Base-by-base conservation (phyloP, 495 filamentous ascomycete species). In the Letharia columbiana region DNA sequence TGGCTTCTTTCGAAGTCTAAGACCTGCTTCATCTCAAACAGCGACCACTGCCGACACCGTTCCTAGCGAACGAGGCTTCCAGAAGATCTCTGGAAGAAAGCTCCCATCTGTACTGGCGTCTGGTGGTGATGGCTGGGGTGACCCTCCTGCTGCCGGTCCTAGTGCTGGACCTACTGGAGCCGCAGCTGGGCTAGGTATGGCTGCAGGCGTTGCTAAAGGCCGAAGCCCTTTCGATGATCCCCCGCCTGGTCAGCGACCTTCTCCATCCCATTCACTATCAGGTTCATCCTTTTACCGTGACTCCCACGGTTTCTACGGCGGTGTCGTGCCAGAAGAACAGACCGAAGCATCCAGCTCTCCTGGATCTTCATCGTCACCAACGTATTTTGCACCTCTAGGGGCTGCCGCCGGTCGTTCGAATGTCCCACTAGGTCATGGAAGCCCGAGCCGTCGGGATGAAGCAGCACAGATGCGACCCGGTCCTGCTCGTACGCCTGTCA, bases 51-150 rank as follows among this genome's bases (percentile, higher is more conserved):
- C 69, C 42, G 66, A 67, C 17, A 70, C 71, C 13, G 80, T 5
- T 80, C 68, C 77, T 6, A 81, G 80, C 64, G 82, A 85, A 60
- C 79, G 79, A 18, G 82, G 83, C 3, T 85, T 85, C 67, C 81
- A 85, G 66, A 83, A 82, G 67, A 77, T 92, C 7, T 87, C 88
- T 9, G 89, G 89, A 44, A 80, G 84, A 62, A 91, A 91, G 69
- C 76, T 92, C n/a, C 80, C 83, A 8, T 85, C 89, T 20, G 88
- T 91, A 7, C 76, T 91, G 44, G 80, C 83, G 47, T 82, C 82
- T 44, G 87, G 89, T 56, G 87, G 88, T 28, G 86, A 91, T 73
- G 88, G 88, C 5, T 91, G 86, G 70, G 83, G 83, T 66, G 87
- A 73, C 39, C 42, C 57, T 57, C 33, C 68, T 23, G 33, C 63